Base-by-base conservation (phyloP, 192 early-diverging fungal species). In the Linnemannia exigua region DNA sequence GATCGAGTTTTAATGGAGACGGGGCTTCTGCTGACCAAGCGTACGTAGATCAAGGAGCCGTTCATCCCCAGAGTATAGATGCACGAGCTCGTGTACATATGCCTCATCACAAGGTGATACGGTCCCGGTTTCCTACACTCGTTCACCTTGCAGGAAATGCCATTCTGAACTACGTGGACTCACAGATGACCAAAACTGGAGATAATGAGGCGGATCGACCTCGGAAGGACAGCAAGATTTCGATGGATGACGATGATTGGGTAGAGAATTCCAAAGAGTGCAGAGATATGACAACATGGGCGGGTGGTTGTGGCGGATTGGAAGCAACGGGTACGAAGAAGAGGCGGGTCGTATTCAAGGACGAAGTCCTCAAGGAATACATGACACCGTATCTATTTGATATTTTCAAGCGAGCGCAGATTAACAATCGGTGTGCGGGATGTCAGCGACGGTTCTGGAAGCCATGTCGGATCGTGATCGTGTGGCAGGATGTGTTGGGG, bases 401-500 rank as follows among this genome's bases (percentile, higher is more conserved):
- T 5, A 46, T 52, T 28, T 80, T 69, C 63, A 79, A 67, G 25
- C 31, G 84, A 66, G 84, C 84, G 1, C 58, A 69, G 54, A 67
- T 25, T 33, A 86, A 79, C 35, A 79, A 79, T 25, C 25, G 61
- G 16, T 86, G 84, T 61, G 69, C 70, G 19, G 84, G 84, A 2
- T 86, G 84, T 31, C 74, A 86, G 20, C 28, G 28, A 33, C 31
- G 8, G 48, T 86, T 80, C 51, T 80, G 77, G 77, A 86, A 77
- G 17, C 73, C 84, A 0, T 86, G 84, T 58, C 67, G 79, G 37
- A 77, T 80, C 22, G 50, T 79, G 51, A 70, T 77, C 8, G 63
- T 86, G 2, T 86, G 84, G 84, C 78, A 86, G 47, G 84, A 86
- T 12, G 37, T 86, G 11, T 11, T 86, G 36, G 84, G 84, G 25